phyloP scores from a whole-genome alignment of 768 basidiomycete genomes.

The Auricularia auricula-judae region DNA sequence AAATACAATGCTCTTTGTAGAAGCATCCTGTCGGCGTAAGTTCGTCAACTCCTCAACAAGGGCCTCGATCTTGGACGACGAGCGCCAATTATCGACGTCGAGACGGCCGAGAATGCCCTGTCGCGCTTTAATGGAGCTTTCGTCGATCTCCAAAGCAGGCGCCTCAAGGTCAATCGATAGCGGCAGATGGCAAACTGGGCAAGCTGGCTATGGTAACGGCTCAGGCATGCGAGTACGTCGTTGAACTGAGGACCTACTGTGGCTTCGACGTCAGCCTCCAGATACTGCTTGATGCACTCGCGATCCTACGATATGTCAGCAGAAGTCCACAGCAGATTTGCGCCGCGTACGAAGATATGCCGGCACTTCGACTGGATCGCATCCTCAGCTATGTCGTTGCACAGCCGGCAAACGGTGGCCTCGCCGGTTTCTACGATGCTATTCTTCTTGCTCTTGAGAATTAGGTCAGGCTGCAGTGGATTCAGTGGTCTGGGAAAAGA shows the following conservation, averaged over 20 bases:
- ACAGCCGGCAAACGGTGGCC: constrained; percentile 85
- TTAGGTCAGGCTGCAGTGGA: constrained; percentile 63
- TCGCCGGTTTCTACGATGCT: constrained; percentile 50
- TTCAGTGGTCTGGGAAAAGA: neutral
- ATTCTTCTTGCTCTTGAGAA: constrained; percentile 77
- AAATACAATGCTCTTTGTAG: constrained; percentile 94
- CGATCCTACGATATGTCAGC: constrained; percentile 41
- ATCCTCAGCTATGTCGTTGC: constrained; percentile 94
- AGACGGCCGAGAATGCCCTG: constrained; percentile 93
- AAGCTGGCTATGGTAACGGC: constrained; percentile 51
- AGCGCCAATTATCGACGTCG: constrained; percentile 82
- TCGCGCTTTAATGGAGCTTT: constrained; percentile 34
- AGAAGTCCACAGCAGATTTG: neutral
- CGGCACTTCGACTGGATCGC: constrained; percentile 89
- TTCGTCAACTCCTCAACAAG: constrained; percentile 88
- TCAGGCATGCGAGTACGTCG: neutral
- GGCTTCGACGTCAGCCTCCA: constrained; percentile 60
- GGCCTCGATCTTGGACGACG: constrained; percentile 96
- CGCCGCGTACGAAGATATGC: constrained; percentile 57
- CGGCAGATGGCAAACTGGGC: constrained; percentile 88
- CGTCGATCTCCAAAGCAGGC: constrained; percentile 77
- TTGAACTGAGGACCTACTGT: constrained; percentile 30
- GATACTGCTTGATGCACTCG: constrained; percentile 90
- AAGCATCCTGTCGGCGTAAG: constrained; percentile 70
- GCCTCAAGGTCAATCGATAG: constrained; percentile 95